Percentiles rank a stretch among this genome's conserved stretches.
Conservation (phyloP, 1,284 basidiomycete species). For the Sphaerobolus stellatus region DNA sequence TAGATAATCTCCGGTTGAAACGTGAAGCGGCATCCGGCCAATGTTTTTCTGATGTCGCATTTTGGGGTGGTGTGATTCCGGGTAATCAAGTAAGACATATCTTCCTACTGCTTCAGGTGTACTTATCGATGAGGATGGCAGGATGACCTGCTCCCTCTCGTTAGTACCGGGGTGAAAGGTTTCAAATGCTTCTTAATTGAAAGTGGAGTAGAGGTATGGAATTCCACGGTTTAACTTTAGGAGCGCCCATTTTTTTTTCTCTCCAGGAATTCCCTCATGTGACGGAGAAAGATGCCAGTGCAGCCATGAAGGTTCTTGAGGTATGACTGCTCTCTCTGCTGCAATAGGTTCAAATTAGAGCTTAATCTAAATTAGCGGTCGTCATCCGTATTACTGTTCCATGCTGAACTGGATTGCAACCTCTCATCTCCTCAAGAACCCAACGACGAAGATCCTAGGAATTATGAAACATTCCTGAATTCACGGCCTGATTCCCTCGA, state of each 20-base stretch:
- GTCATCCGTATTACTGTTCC: slow-evolving; percentile 76
- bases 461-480: slow-evolving; percentile 78
- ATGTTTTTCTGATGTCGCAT: slow-evolving; percentile 84
- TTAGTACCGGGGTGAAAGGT: slow-evolving; percentile 80
- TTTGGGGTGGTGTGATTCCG: slow-evolving; percentile 94
- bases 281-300: slow-evolving; percentile 61
- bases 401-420: slow-evolving; percentile 75
- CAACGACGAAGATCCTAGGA: slow-evolving; percentile 43
- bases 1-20: slow-evolving; percentile 71
- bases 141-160: slow-evolving; percentile 65
- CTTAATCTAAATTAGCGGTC: slow-evolving; percentile 47
- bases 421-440: slow-evolving; percentile 16
- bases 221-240: neutral
- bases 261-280: slow-evolving; percentile 88
- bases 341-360: slow-evolving; percentile 3
- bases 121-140: slow-evolving; percentile 31
- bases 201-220: slow-evolving; percentile 82
- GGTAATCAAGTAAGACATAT: slow-evolving; percentile 79
- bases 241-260: slow-evolving; percentile 1
- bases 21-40: slow-evolving; percentile 67
- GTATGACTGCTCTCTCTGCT: slow-evolving; percentile 37
- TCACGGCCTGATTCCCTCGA: slow-evolving; percentile 83
- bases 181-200: slow-evolving; percentile 96
- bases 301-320: slow-evolving; percentile 73
- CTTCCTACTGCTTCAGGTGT: too few species aligned